Conservation (phyloP, 768 basidiomycete species). For the Suillus clintonianus region DNA sequence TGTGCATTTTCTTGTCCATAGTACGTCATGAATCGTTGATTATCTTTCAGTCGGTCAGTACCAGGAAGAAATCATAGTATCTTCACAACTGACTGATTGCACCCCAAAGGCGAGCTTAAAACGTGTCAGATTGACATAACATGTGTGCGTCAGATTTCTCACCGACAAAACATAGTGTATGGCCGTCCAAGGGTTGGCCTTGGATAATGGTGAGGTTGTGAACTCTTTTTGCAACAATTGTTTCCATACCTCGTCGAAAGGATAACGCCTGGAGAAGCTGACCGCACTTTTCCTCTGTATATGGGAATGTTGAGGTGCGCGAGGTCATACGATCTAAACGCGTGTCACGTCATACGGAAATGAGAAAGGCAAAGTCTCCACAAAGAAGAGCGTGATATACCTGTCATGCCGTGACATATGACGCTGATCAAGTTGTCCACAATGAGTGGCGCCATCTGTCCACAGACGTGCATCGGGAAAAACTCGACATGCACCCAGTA, state of each 20-base stretch:
- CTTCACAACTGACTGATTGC: slow-evolving; percentile 37
- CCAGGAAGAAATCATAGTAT: neutral
- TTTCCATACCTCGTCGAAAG: slow-evolving; percentile 36
- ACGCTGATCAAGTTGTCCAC: slow-evolving; percentile 49
- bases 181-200: slow-evolving; percentile 36
- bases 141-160: slow-evolving; percentile 7
- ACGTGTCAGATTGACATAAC: neutral
- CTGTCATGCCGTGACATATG: slow-evolving; percentile 49
- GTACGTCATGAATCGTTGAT: slow-evolving; percentile 49
- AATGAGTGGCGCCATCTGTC: slow-evolving; percentile 27
- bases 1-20: slow-evolving; percentile 54
- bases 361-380: slow-evolving; percentile 6
- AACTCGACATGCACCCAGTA: slow-evolving; percentile 62
- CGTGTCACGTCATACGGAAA: slow-evolving; percentile 12
- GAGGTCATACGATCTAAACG: slow-evolving; percentile 56
- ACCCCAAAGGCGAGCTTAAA: slow-evolving; percentile 44
- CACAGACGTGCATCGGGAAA: slow-evolving; percentile 49
- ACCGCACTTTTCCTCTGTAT: slow-evolving; percentile 44
- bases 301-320: slow-evolving; percentile 53
- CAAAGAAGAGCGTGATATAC: slow-evolving; percentile 26
- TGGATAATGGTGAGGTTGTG: slow-evolving; percentile 5
- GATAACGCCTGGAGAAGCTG: slow-evolving; percentile 46
- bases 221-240: neutral
- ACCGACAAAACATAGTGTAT: slow-evolving; percentile 41
- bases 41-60: slow-evolving; percentile 31